Evolutionary conservation across 192 early-diverging fungal genomes (phyloP).

Genomic region (Hyaloraphidium curvatum): DNA sequence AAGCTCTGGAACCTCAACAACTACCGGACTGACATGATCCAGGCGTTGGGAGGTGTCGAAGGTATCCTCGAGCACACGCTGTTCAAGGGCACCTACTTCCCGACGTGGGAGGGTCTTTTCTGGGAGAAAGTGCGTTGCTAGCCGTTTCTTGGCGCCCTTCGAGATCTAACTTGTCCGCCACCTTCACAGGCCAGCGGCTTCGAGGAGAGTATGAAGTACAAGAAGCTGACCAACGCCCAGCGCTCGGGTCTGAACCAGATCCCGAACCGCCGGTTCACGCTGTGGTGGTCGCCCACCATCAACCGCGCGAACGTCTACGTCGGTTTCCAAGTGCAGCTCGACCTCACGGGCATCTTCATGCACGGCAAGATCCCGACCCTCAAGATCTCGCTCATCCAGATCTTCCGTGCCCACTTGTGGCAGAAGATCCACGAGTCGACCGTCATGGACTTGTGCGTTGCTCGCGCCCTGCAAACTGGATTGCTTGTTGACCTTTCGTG

Average conservation of each 20-base stretch:
- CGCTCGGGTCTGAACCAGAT: conserved; percentile 96
- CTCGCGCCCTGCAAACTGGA: neutral
- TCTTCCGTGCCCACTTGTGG: conserved; percentile 98
- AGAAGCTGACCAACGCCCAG: conserved; percentile 97
- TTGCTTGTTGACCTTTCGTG: neutral
- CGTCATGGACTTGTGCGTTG: conserved; percentile 12
- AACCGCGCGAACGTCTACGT: conserved; percentile 98
- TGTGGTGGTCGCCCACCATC: conserved; percentile 99
- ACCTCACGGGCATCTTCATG: conserved; percentile 99
- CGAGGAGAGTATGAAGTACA: conserved; percentile 37
- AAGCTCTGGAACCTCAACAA: conserved; percentile 59
- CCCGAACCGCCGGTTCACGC: conserved; percentile 96
- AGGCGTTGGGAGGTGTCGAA: conserved; percentile 95
- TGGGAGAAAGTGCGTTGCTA: too few species aligned
- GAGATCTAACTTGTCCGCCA: neutral
- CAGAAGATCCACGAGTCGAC: conserved; percentile 88
- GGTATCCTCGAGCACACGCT: conserved; percentile 97
- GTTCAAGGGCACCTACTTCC: conserved; percentile 96
- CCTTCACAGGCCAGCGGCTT: conserved; percentile 2
- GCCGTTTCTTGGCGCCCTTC: too few species aligned
- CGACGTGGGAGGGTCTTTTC: conserved; percentile 97
- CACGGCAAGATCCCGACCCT: conserved; percentile 98
- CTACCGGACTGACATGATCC: conserved; percentile 98
- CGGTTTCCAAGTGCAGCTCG: conserved; percentile 98
- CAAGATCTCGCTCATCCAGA: conserved; percentile 96